phyloP scores from a whole-genome alignment of 805 yeast genomes.

The Metschnikowia aberdeeniae region DNA sequence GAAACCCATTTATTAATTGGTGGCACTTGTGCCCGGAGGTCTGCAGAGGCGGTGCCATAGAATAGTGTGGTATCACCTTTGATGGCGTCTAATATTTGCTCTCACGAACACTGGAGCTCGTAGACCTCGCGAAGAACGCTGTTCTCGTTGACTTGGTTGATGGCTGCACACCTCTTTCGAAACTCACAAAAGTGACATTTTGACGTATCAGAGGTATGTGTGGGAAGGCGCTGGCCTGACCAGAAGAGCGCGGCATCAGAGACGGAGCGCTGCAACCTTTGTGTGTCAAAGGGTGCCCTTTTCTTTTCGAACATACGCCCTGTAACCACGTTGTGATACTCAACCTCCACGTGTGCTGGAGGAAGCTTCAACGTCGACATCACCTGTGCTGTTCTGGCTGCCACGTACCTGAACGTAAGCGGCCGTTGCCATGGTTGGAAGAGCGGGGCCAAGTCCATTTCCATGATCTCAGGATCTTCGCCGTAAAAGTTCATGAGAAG shows the following conservation, averaged over 20 bases:
- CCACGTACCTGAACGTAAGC: slow-evolving; percentile 53
- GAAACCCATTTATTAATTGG: slow-evolving; percentile 33
- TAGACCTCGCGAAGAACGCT: slow-evolving; percentile 5
- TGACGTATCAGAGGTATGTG: slow-evolving; percentile 34
- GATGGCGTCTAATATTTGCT: slow-evolving; percentile 20
- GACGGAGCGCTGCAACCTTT: slow-evolving; percentile 26
- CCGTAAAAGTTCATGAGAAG: slow-evolving; percentile 10
- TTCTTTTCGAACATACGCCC: slow-evolving; percentile 35
- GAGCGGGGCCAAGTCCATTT: slow-evolving; percentile 24
- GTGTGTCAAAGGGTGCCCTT: slow-evolving; percentile 34
- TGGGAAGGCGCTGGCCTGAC: slow-evolving; percentile 55
- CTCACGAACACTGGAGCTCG: slow-evolving; percentile 8
- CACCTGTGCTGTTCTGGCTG: slow-evolving; percentile 51
- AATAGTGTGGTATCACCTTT: slow-evolving; percentile 21
- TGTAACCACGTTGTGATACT: slow-evolving; percentile 42
- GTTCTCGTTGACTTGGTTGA: slow-evolving; percentile 8
- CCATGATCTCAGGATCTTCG: slow-evolving; percentile 18
- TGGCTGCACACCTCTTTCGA: slow-evolving; percentile 20
- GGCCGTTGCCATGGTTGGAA: slow-evolving; percentile 48
- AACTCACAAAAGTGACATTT: slow-evolving; percentile 58
- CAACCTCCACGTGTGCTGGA: slow-evolving; percentile 45
- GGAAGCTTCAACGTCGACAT: slow-evolving; percentile 33
- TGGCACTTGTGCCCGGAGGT: slow-evolving; percentile 19
- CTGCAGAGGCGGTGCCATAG: slow-evolving; percentile 24
- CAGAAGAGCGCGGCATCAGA: slow-evolving; percentile 45